Conservation (phyloP, 257 asterid species). For the Fraxinus excelsior region DNA sequence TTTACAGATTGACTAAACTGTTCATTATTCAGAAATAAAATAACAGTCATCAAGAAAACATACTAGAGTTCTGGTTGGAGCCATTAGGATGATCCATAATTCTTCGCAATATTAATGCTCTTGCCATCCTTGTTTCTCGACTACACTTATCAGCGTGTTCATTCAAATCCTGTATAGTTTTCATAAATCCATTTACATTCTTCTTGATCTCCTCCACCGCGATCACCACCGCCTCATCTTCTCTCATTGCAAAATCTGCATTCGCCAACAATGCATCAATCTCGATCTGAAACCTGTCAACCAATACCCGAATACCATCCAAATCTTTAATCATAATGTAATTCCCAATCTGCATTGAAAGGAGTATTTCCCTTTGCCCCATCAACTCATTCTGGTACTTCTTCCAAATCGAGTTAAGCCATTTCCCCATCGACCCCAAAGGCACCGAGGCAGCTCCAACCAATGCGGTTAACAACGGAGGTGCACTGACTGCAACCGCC, state of each 20-base stretch:
- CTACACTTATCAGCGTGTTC: slow-evolving; percentile 59
- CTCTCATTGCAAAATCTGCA: slow-evolving; percentile 65
- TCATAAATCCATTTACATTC: slow-evolving; percentile 53
- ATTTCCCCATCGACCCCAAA: slow-evolving; percentile 75
- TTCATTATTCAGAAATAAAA: not conserved
- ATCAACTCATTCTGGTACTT: slow-evolving; percentile 53
- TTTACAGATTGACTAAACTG: not conserved
- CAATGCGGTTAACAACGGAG: slow-evolving; percentile 72
- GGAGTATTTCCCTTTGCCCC: slow-evolving; percentile 57
- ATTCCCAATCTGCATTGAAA: slow-evolving; percentile 57
- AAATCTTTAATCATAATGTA: slow-evolving; percentile 56
- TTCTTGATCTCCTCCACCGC: slow-evolving; percentile 69
- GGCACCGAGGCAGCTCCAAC: slow-evolving; percentile 89
- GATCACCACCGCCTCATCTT: slow-evolving; percentile 58
- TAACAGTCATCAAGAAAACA: slow-evolving; percentile 47
- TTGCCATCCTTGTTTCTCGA: slow-evolving; percentile 59
- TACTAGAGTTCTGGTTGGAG: slow-evolving; percentile 45
- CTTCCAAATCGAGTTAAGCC: slow-evolving; percentile 75
- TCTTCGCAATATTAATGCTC: slow-evolving; percentile 58
- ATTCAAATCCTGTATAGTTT: slow-evolving; percentile 56
- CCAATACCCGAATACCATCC: slow-evolving; percentile 53
- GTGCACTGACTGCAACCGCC: slow-evolving; percentile 81
- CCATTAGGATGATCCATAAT: slow-evolving; percentile 56
- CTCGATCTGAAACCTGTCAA: slow-evolving; percentile 52
- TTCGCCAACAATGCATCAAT: slow-evolving; percentile 51